These are phyloP conservation scores for Cordia subcordata DNA, from an alignment of 257 asterid species.

Conservation along the genomic window DNA sequence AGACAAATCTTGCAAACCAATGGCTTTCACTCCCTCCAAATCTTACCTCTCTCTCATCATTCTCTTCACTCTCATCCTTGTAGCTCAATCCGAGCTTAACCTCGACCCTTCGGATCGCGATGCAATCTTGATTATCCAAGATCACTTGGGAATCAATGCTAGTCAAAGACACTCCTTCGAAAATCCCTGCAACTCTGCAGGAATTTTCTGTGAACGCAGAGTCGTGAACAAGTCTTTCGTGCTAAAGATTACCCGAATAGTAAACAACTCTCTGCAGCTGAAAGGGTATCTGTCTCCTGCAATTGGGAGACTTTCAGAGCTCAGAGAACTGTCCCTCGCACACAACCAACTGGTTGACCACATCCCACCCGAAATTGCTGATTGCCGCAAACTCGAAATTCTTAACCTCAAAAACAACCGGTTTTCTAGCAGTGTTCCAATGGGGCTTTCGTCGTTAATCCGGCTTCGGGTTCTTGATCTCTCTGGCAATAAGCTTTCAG, in stretches of 20 bases:
- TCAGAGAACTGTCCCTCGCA: slow-evolving; percentile 52
- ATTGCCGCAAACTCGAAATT: slow-evolving; percentile 55
- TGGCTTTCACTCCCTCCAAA: slow-evolving; percentile 21
- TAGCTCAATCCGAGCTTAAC: slow-evolving; percentile 29
- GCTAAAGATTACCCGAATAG: slow-evolving; percentile 55
- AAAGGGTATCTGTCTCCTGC: slow-evolving; percentile 58
- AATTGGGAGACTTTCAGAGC: slow-evolving; percentile 63
- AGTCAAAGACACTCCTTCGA: background rate
- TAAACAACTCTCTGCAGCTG: slow-evolving; percentile 37
- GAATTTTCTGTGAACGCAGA: slow-evolving; percentile 53
- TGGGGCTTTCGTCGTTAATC: slow-evolving; percentile 44
- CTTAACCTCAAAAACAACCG: slow-evolving; percentile 48
- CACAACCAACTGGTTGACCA: slow-evolving; percentile 44
- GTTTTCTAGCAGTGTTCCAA: slow-evolving; percentile 57
- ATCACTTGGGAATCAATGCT: slow-evolving; percentile 23
- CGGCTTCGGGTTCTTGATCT: slow-evolving; percentile 58
- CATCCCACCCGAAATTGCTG: slow-evolving; percentile 59
- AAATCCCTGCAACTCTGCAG: slow-evolving; percentile 52
- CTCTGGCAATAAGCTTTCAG: slow-evolving; percentile 52
- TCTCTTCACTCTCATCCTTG: slow-evolving; percentile 19
- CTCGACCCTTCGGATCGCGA: slow-evolving; percentile 40
- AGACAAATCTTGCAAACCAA: slow-evolving; percentile 1
- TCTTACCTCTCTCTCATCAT: slow-evolving; percentile 22
- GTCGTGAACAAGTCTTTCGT: slow-evolving; percentile 20
- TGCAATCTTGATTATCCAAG: slow-evolving; percentile 36